These are phyloP conservation scores for Talaromyces pinophilus DNA, from an alignment of 2,329 filamentous ascomycete genomes.

Conservation along the genomic window DNA sequence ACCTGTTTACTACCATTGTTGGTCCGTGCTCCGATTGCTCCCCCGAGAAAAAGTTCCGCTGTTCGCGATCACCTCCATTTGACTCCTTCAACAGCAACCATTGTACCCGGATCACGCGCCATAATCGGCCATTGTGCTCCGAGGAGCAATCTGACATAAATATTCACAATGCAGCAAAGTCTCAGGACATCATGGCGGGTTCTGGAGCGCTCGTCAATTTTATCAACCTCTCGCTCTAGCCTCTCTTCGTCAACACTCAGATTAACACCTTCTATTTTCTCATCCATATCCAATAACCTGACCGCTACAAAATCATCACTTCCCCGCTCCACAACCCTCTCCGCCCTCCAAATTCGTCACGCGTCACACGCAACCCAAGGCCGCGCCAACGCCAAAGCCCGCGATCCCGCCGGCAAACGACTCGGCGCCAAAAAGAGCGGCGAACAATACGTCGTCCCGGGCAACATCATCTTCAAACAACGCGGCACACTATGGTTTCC, in stretches of 20 bases:
- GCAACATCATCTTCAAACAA: slow-evolving; percentile 98
- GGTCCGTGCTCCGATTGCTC: slow-evolving; percentile 18
- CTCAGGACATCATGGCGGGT: slow-evolving; percentile 42
- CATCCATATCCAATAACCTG: slow-evolving; percentile 24
- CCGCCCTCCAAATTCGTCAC: slow-evolving; percentile 55
- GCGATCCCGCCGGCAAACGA: slow-evolving; percentile 76
- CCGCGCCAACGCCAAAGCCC: slow-evolving; percentile 65
- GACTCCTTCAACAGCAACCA: slow-evolving; percentile 6
- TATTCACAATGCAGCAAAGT: slow-evolving; percentile 41
- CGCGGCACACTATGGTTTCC: slow-evolving; percentile 92
- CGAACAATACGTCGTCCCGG: slow-evolving; percentile 90
- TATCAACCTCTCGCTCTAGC: slow-evolving; percentile 31
- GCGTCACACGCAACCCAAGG: slow-evolving; percentile 67
- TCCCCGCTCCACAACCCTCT: slow-evolving; percentile 30
- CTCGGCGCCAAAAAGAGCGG: slow-evolving; percentile 91
- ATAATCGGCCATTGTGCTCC: slow-evolving; percentile 12
- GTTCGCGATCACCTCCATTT: neutral
- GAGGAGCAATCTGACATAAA: neutral
- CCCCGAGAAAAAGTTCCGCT: slow-evolving; percentile 28
- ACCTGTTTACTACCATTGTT: slow-evolving; percentile 9
- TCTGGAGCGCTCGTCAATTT: slow-evolving; percentile 39
- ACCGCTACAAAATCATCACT: slow-evolving; percentile 27
- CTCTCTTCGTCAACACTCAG: slow-evolving; percentile 19
- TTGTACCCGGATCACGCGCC: slow-evolving; percentile 5
- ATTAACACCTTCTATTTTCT: slow-evolving; percentile 27